Base-by-base conservation (phyloP, 768 basidiomycete species). In the Pleurotus tuber-regium region DNA sequence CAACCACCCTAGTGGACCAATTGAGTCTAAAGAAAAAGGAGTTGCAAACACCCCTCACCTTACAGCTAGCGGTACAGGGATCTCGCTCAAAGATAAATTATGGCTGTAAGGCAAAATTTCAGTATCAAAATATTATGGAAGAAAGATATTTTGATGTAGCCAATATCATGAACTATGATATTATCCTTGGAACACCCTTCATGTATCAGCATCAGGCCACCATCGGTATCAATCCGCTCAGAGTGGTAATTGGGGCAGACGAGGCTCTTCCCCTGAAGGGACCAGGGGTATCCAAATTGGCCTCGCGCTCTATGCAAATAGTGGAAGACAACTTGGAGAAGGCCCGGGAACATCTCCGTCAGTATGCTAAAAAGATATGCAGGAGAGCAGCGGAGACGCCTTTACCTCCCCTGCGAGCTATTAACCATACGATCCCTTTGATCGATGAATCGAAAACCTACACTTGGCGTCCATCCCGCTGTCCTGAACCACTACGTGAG, bases 41-140 rank as follows among this genome's bases (percentile, higher is more conserved):
- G 10, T 53, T 75, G 7, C 57, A 49, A 7, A 70, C 62, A 38
- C 70, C 71, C 0, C 30, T 75, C 12, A 51, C 65, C 0, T 41
- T 75, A 0, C 67, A 74, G 18, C 51, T 77, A 5, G 73, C 71
- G 2, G 66, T 71, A 0, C 63, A 67, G 16, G 75, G 73, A 0
- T 75, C 73, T 0, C 47, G 63, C 0, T 63, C 69, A 3, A 65
- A 68, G 23, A 60, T 76, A 1, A 73, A 69, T 43, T 59, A 38
- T 33, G 55, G 66, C 0, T 54, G 56, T 0, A 54, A 39, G 0
- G 66, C 55, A 0, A 10, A 61, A 1, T 52, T 76, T 7, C 31
- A 57, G 18, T 76, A 74, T 52, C 71, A 73, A 49, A 23, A 21
- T 1, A 67, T 75, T 1, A 47, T 58, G 4, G 60, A 61, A 11